Conservation (phyloP, 495 filamentous ascomycete genomes). For the Clohesyomyces aquaticus region DNA sequence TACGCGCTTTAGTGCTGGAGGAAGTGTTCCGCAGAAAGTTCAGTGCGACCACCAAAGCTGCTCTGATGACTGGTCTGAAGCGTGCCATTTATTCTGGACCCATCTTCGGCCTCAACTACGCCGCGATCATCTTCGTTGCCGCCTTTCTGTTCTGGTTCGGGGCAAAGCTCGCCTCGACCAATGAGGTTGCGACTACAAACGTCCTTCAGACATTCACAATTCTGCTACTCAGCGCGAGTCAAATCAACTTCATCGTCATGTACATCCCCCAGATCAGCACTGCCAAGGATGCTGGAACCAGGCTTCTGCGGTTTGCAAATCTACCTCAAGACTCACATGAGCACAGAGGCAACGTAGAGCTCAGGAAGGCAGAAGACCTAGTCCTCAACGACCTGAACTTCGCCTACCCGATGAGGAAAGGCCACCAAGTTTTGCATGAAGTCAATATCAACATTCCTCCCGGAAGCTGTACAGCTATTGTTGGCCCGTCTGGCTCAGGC, state of each 20-base stretch:
- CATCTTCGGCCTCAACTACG: slow-evolving; percentile 77
- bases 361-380: slow-evolving; percentile 63
- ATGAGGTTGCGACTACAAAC: slow-evolving; percentile 54
- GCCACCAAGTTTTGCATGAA: slow-evolving; percentile 57
- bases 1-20: slow-evolving; percentile 78
- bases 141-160: slow-evolving; percentile 87
- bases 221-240: slow-evolving; percentile 78
- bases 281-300: slow-evolving; percentile 70
- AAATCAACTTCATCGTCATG: slow-evolving; percentile 66
- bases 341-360: slow-evolving; percentile 51
- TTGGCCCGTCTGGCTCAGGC: slow-evolving; percentile 81
- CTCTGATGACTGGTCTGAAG: slow-evolving; percentile 60
- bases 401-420: slow-evolving; percentile 65
- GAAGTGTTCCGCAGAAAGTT: slow-evolving; percentile 72
- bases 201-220: slow-evolving; percentile 79
- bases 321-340: slow-evolving; percentile 70
- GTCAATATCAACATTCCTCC: slow-evolving; percentile 63
- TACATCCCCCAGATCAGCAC: slow-evolving; percentile 81
- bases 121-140: slow-evolving; percentile 69
- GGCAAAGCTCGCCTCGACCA: slow-evolving; percentile 59
- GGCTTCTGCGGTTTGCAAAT: slow-evolving; percentile 71
- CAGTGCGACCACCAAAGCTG: slow-evolving; percentile 51
- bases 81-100: slow-evolving; percentile 67
- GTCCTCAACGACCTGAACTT: slow-evolving; percentile 64
- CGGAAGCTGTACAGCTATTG: slow-evolving; percentile 71